phyloP scores from a whole-genome alignment of 805 yeast species.

The Brettanomyces custersianus region DNA sequence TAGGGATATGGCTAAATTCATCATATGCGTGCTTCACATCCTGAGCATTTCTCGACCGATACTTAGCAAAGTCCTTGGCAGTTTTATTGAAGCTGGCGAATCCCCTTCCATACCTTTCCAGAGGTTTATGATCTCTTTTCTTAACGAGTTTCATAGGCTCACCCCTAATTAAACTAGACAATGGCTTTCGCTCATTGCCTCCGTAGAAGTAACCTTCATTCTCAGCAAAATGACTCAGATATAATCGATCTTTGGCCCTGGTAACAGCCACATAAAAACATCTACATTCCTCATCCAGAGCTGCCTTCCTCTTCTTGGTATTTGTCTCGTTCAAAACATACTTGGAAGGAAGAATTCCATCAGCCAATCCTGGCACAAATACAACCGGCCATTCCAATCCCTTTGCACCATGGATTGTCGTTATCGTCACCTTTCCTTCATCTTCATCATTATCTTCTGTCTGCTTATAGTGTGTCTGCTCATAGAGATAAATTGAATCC shows the following conservation, averaged over 20 bases:
- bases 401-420: slow-evolving; percentile 88
- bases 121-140: background rate
- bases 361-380: slow-evolving; percentile 64
- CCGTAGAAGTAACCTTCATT: slow-evolving; percentile 11
- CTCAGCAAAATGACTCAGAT: slow-evolving; percentile 16
- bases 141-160: background rate
- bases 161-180: slow-evolving; percentile 1
- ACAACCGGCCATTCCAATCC: slow-evolving; percentile 96
- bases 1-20: slow-evolving; percentile 6
- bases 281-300: slow-evolving; percentile 68
- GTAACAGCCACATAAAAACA: slow-evolving; percentile 85
- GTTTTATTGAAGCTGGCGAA: background rate
- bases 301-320: slow-evolving; percentile 15
- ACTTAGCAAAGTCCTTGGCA: slow-evolving; percentile 1
- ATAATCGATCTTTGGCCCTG: slow-evolving; percentile 50
- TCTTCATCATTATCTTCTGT: slow-evolving; percentile 3
- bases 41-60: slow-evolving; percentile 4
- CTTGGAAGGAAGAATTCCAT: slow-evolving; percentile 55
- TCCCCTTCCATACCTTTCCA: background rate
- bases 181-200: slow-evolving; percentile 2
- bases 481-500: slow-evolving; percentile 25
- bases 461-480: slow-evolving; percentile 11
- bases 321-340: slow-evolving; percentile 30
- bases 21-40: background rate
- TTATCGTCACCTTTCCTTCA: slow-evolving; percentile 30